phyloP scores from a whole-genome alignment of 805 yeast genomes.

The Starmerella etchellsii region DNA sequence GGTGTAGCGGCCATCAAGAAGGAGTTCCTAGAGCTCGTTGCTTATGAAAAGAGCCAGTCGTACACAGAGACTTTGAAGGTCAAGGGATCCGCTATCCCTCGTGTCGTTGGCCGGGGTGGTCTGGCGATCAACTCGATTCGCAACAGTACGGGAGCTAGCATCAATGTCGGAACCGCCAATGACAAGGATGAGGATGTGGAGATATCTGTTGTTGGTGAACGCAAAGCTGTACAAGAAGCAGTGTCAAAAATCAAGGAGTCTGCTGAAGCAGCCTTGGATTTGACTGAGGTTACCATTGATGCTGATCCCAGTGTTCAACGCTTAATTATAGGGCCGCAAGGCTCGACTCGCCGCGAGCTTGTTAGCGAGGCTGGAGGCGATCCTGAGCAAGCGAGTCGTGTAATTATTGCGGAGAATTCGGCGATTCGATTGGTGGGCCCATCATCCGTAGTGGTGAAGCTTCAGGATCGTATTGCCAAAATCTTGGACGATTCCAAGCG shows the following conservation, averaged over 20 bases:
- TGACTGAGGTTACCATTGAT: constrained; percentile 41
- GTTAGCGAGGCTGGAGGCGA: constrained; percentile 67
- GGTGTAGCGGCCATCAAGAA: constrained; percentile 39
- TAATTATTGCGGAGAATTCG: constrained; percentile 40
- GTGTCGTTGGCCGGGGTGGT: constrained; percentile 83
- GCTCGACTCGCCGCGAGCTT: constrained; percentile 59
- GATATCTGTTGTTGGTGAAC: constrained; percentile 66
- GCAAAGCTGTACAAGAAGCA: constrained; percentile 62
- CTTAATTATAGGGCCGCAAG: constrained; percentile 65
- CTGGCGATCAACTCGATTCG: constrained; percentile 70
- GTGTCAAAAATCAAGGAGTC: constrained; percentile 46
- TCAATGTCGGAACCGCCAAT: constrained; percentile 27
- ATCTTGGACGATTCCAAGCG: constrained; percentile 42
- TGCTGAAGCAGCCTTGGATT: constrained; percentile 52
- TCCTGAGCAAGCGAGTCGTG: constrained; percentile 35
- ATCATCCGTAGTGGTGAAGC: constrained; percentile 53
- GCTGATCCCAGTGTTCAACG: constrained; percentile 68
- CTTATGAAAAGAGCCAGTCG: constrained; percentile 80
- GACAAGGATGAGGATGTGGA: constrained; percentile 31
- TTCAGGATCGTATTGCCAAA: constrained; percentile 46
- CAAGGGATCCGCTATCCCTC: constrained; percentile 62
- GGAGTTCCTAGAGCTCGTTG: constrained; percentile 55
- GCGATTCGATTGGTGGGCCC: constrained; percentile 57
- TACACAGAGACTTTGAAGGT: constrained; percentile 49
- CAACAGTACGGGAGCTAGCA: constrained; percentile 43